Base-by-base conservation (phyloP, 1,284 basidiomycete species). In the Xerocomus nothofagi region DNA sequence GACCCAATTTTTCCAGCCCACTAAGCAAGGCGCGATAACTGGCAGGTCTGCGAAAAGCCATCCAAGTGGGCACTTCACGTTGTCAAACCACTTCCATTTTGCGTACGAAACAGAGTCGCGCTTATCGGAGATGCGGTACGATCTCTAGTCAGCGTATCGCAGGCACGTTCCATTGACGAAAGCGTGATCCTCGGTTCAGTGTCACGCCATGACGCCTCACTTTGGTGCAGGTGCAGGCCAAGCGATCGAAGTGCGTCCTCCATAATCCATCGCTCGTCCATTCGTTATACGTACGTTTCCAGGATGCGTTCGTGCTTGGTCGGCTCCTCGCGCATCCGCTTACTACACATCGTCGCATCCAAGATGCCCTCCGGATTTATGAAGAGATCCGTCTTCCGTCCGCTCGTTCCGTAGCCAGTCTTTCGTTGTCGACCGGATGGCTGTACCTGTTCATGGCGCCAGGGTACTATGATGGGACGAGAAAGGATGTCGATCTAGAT, bases 241-340 rank as follows among this genome's bases (percentile, higher is more conserved):
- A 51, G 65, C 62, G 12, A 65, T 71, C 15, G 68, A 67, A 23
- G 68, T 71, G 18, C 14, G 56, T 50, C 15, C 12, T 36, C 14
- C 18, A 20, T 21, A 1, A 24, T 11, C 6, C 2, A 3, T 11
- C 26, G 11, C 10, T 6, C 9, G 6, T 11, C 2, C 3, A 5
- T 4, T 17, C n/a, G 8, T 36, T 11, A 3, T 29, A 43, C 29
- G 52, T 3, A 36, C 10, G 23, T 0, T 10, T 30, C n/a, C 36
- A 73, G 69, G 71, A 73, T 40, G 72, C 66, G 1, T 70, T 58
- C 39, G 53, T 73, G 1, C 62, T 73, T n/a, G 70, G 67, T 3
- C 57, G 66, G 8, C 56, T 70, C 4, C 60, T 72, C 24, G 58
- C 66, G 0, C 59, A 67, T 36, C 60, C 57, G 3, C 55, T 57